phyloP scores from a whole-genome alignment of 805 yeast species.

The Yamadazyma sp. region DNA sequence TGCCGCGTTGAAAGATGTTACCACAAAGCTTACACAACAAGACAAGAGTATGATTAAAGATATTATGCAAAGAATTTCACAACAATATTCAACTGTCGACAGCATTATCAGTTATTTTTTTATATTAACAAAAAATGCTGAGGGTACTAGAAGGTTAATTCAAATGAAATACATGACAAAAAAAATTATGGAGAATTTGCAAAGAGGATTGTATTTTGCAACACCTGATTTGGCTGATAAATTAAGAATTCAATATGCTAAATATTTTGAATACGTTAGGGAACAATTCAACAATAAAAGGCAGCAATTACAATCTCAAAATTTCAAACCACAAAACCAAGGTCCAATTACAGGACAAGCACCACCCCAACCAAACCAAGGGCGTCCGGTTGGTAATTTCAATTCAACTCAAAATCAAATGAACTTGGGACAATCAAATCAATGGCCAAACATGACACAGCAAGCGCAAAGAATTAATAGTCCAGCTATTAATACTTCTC shows the following conservation, averaged over 20 bases:
- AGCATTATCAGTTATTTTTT: conserved; percentile 76
- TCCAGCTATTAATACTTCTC: conserved; percentile 12
- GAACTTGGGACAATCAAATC: conserved; percentile 13
- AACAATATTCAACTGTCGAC: conserved; percentile 66
- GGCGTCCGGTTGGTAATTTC: too few species aligned
- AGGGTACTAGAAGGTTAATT: conserved; percentile 71
- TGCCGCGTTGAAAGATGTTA: conserved; percentile 62
- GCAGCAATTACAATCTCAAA: conserved; percentile 32
- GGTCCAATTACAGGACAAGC: background rate
- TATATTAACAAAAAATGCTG: conserved; percentile 68
- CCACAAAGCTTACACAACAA: conserved; percentile 55
- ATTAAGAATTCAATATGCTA: conserved; percentile 67
- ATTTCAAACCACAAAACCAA: conserved; percentile 2
- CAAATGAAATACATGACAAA: conserved; percentile 78
- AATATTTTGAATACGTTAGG: conserved; percentile 71
- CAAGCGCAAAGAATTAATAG: conserved; percentile 6
- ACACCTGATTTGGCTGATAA: conserved; percentile 70
- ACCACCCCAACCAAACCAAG: background rate
- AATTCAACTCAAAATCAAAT: conserved; percentile 3
- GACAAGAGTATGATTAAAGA: conserved; percentile 63
- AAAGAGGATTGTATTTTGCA: conserved; percentile 63
- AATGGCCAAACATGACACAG: conserved; percentile 13
- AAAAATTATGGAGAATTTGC: conserved; percentile 68
- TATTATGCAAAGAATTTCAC: conserved; percentile 51
- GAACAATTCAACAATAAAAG: conserved; percentile 49